Conservation (phyloP, 1,284 basidiomycete species). For the Phellopilus nigrolimitatus region DNA sequence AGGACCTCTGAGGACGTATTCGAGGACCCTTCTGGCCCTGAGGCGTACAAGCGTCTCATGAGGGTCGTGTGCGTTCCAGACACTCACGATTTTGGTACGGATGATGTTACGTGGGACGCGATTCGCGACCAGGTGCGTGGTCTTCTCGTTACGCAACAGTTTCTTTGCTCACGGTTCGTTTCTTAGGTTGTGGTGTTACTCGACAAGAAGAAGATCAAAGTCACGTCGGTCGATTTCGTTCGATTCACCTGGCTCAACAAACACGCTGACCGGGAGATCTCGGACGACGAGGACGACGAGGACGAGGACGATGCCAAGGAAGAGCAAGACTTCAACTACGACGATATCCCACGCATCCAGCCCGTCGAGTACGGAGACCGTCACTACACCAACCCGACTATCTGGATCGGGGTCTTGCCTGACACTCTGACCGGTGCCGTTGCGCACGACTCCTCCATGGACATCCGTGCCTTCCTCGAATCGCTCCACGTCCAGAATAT, state of each 20-base stretch:
- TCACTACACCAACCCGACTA: slow-evolving; percentile 29
- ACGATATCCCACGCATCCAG: no score
- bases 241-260: slow-evolving; percentile 38
- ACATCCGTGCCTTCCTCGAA: slow-evolving; percentile 28
- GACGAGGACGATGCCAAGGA: slow-evolving; percentile 16
- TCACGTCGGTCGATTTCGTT: slow-evolving; percentile 33
- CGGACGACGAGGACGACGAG: no score
- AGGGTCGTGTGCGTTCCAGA: slow-evolving; percentile 30
- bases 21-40: slow-evolving; percentile 31
- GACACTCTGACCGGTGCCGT: slow-evolving; percentile 29
- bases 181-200: slow-evolving; percentile 33
- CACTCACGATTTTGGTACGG: slow-evolving; percentile 29
- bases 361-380: no score
- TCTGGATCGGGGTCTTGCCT: slow-evolving; percentile 38
- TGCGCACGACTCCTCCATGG: slow-evolving; percentile 29
- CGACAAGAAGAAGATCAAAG: slow-evolving; percentile 27
- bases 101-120: slow-evolving; percentile 30
- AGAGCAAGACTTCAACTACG: no score
- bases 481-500: slow-evolving; percentile 25
- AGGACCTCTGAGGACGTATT: slow-evolving; percentile 34
- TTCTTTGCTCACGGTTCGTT: slow-evolving; percentile 31
- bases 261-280: no score
- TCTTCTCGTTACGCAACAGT: slow-evolving; percentile 30
- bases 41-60: slow-evolving; percentile 31
- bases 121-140: slow-evolving; percentile 34